Evolutionary conservation across 2,329 filamentous ascomycete species (phyloP).

Genomic region (Grosmannia huntii): DNA sequence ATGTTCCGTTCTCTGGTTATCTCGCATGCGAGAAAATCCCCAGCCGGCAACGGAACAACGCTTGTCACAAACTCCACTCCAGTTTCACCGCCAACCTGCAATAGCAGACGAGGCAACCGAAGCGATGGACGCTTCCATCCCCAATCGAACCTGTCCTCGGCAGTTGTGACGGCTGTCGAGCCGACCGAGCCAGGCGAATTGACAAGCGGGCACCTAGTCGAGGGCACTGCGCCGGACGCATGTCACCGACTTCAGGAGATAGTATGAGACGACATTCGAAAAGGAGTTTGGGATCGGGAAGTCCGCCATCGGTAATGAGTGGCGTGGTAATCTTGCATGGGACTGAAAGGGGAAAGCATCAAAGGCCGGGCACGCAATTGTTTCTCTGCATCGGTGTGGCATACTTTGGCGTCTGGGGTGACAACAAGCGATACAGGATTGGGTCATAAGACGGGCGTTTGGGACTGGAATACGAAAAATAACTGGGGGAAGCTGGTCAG

Average conservation of each 20-base stretch:
- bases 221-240: too few relatives aligned
- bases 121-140: background rate
- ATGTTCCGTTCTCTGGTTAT: slow-evolving; percentile 2
- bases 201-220: background rate
- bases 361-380: background rate
- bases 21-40: background rate
- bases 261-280: background rate
- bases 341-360: background rate
- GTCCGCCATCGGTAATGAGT: background rate
- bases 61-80: background rate
- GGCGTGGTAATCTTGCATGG: background rate
- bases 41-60: background rate
- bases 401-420: background rate
- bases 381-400: background rate
- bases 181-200: background rate
- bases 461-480: background rate
- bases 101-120: slow-evolving; percentile 3
- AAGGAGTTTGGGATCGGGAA: background rate
- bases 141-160: background rate
- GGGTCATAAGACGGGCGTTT: background rate
- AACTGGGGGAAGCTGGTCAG: background rate
- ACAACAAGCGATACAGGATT: background rate
- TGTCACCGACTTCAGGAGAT: background rate
- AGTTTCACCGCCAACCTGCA: background rate
- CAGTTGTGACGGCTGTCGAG: background rate